phyloP scores from a whole-genome alignment of 345 rosid species.

The Salix suchowensis region DNA sequence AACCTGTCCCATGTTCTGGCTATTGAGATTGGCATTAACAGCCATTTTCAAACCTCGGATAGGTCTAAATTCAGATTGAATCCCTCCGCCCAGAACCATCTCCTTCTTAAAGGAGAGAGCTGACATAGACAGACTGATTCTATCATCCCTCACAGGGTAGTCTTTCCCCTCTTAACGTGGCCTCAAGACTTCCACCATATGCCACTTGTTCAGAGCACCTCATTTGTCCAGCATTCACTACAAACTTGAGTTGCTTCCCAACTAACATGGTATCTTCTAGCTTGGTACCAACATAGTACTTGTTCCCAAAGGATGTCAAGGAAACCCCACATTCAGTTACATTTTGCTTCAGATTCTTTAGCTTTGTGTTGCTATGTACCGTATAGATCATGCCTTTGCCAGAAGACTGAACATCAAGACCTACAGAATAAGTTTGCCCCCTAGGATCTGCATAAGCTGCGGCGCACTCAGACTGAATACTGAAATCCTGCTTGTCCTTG shows the following conservation, averaged over 20 bases:
- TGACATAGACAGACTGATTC: slow-evolving; percentile 47
- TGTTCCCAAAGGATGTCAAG: slow-evolving; percentile 56
- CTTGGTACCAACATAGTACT: slow-evolving; percentile 67
- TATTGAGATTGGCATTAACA: slow-evolving; percentile 61
- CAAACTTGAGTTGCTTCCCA: slow-evolving; percentile 67
- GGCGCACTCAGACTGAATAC: slow-evolving; percentile 65
- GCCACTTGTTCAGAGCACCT: slow-evolving; percentile 60
- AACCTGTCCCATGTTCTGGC: slow-evolving; percentile 70
- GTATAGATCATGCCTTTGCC: slow-evolving; percentile 69
- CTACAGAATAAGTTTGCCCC: slow-evolving; percentile 54
- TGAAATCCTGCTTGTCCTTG: slow-evolving; percentile 77
- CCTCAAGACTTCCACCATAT: slow-evolving; percentile 72
- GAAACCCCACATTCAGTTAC: slow-evolving; percentile 56
- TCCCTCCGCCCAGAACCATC: slow-evolving; percentile 59
- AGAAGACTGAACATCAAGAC: slow-evolving; percentile 72
- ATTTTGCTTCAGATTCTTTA: slow-evolving; percentile 57
- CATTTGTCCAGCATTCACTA: slow-evolving; percentile 61
- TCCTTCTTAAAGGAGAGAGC: slow-evolving; percentile 66
- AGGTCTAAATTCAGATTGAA: slow-evolving; percentile 68
- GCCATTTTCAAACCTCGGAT: slow-evolving; percentile 45
- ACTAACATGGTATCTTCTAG: slow-evolving; percentile 63
- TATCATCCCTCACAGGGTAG: slow-evolving; percentile 68
- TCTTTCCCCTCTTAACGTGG: slow-evolving; percentile 66
- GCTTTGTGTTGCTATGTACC: slow-evolving; percentile 51
- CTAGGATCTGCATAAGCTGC: slow-evolving; percentile 48